A percentile compares a stretch with the other conserved stretches of the same genome.
Evolutionary conservation across 306 rosid species (phyloP).

Genomic region (Medicago arabica): DNA sequence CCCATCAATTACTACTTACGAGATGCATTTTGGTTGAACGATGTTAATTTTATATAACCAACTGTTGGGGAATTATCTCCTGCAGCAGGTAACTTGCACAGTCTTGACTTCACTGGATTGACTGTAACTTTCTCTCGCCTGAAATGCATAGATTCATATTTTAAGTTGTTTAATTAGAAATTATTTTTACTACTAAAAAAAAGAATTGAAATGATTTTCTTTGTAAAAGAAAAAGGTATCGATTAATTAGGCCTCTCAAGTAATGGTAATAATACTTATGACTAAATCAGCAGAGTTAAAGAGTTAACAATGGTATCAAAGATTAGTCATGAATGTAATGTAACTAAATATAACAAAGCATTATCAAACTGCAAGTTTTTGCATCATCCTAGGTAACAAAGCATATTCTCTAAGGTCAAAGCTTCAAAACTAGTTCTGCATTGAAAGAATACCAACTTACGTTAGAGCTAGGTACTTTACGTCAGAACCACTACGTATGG

Average conservation of each 20-base stretch:
- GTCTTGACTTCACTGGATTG: constrained; percentile 91
- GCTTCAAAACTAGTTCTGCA: constrained; percentile 9
- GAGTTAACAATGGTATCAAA: too few relatives aligned
- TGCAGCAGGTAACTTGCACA: constrained; percentile 72
- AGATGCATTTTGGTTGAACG: constrained; percentile 90
- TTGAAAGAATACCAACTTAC: constrained; percentile 54
- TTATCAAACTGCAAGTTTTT: constrained; percentile 27
- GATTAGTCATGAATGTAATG: background rate
- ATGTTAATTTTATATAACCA: constrained; percentile 88
- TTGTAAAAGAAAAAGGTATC: too few relatives aligned
- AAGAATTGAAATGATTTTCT: too few relatives aligned
- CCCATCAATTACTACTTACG: constrained; percentile 56
- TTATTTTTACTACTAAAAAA: too few relatives aligned
- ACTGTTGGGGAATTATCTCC: constrained; percentile 72
- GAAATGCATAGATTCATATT: constrained; percentile 42
- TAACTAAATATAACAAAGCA: background rate
- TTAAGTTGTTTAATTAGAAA: constrained; percentile 2
- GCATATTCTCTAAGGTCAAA: constrained; percentile 27
- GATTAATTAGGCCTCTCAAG: too few relatives aligned
- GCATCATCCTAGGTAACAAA: constrained; percentile 13
- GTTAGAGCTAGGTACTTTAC: constrained; percentile 65
- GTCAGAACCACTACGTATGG: constrained; percentile 77
- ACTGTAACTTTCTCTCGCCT: constrained; percentile 91
- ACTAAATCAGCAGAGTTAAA: too few relatives aligned
- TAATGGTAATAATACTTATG: too few relatives aligned